Evolutionary conservation across 164 flowering plant species (phyloP), one percentile per base, ranked within the genome.

Genomic region (Tinospora cordifolia): DNA sequence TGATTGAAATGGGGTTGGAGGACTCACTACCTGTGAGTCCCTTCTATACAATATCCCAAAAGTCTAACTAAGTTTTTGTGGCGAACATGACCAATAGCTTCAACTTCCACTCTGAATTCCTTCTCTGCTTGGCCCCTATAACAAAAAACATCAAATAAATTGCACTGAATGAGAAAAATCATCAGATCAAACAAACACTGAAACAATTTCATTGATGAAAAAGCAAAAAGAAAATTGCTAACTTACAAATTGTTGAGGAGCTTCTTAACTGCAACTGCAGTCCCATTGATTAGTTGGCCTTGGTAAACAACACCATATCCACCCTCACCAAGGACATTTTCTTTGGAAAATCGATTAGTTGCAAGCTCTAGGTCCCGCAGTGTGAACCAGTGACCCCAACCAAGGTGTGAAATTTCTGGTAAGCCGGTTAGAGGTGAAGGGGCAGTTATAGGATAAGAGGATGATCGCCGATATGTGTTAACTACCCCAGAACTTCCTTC

Each of bases 371-470:
- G 83, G 73, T 92, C 98, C 71, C 98, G 81, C 66, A 92, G 67
- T 0, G 98, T 92, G 77, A 92, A 92, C 96, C 98, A 92, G 71
- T 92, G 96, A 63, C 98, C 98, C 98, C 98, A 92, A 62, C 94
- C 96, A 38, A 92, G 86, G 72, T 86, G 98, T 66, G 98, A 92
- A 69, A 90, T 82, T 72, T 92, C 97, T 11, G 98, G 95, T 67
- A 89, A 79, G 34, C 93, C 98, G 36, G 80, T 75, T 39, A 88
- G 79, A 62, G 97, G 93, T 12, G 98, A 92, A 63, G 90, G 83
- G 10, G 81, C 86, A 67, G 82, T 78, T 26, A 79, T 66, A 10
- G 83, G 84, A 75, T 85, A 76, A 38, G 84, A 79, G 46, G 90
- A 62, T 58, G 78, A 81, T 25, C 83, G 76, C 68, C 75, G 79